Conservation (phyloP, 208 protist species). For the Leishmania amazonensis region DNA sequence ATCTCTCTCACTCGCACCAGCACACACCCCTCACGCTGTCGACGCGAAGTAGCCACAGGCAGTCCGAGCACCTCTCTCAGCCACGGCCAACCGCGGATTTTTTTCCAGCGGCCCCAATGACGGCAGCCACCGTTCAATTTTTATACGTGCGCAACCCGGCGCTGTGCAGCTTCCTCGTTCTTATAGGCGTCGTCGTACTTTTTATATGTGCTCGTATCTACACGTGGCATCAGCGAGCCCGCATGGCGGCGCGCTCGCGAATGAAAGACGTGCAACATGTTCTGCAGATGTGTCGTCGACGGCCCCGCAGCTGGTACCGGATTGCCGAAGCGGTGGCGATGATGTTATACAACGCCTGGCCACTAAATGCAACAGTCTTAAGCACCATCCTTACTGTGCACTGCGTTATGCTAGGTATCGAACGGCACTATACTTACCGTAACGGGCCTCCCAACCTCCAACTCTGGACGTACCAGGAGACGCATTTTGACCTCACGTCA, state of each 20-base stretch:
- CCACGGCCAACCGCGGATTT: not conserved
- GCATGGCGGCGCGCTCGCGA: not conserved
- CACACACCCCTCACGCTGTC: no score
- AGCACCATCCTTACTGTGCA: not conserved
- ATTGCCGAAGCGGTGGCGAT: not conserved
- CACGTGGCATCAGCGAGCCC: not conserved
- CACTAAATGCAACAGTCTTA: not conserved
- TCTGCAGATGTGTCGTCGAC: not conserved
- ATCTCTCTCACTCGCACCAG: no score
- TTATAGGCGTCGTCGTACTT: not conserved
- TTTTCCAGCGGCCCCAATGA: not conserved
- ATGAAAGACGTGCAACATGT: not conserved
- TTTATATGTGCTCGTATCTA: not conserved
- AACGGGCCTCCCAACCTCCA: constrained; percentile 9
- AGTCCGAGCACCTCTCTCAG: not conserved
- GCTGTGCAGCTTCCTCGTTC: not conserved
- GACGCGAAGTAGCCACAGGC: not conserved
- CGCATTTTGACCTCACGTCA: constrained; percentile 7
- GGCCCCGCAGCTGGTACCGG: not conserved
- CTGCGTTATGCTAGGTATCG: not conserved
- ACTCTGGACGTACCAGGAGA: constrained; percentile 23
- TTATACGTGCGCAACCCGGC: not conserved
- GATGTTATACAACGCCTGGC: not conserved
- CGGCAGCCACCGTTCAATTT: not conserved
- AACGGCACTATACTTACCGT: not conserved